A percentile compares a stretch with the other conserved stretches of the same genome.
Evolutionary conservation across 768 basidiomycete species (phyloP).

Genomic region (Cystofilobasidium bisporidii): DNA sequence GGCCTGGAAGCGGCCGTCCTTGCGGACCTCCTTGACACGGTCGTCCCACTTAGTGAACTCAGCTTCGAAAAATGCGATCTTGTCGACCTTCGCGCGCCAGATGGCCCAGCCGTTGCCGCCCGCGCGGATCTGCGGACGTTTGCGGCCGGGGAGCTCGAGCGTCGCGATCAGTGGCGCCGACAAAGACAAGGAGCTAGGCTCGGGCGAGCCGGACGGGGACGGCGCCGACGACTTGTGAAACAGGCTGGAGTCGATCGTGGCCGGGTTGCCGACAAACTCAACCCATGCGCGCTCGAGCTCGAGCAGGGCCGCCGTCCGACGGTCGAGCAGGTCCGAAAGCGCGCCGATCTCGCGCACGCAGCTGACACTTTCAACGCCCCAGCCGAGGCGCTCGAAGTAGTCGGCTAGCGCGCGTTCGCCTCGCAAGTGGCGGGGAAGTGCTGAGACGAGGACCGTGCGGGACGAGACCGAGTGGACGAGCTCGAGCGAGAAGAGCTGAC

Average conservation of each 20-base stretch:
- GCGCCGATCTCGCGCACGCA: constrained; percentile 73
- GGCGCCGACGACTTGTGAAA: constrained; percentile 1
- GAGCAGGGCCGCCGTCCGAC: constrained; percentile 67
- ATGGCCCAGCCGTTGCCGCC: constrained; percentile 17
- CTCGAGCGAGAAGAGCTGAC: constrained; percentile 89
- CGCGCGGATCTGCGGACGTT: constrained; percentile 14
- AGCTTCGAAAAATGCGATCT: constrained; percentile 74
- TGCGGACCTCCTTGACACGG: constrained; percentile 62
- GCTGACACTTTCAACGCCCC: constrained; percentile 79
- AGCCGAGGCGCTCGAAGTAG: constrained; percentile 27
- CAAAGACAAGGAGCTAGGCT: not conserved
- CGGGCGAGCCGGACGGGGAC: not conserved
- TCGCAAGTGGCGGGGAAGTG: constrained; percentile 17
- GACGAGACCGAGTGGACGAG: constrained; percentile 90
- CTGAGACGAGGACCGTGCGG: constrained; percentile 37
- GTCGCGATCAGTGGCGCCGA: not conserved
- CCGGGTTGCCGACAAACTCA: constrained; percentile 87
- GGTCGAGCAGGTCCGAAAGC: constrained; percentile 62
- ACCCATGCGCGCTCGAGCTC: constrained; percentile 78
- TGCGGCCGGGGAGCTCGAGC: constrained; percentile 21
- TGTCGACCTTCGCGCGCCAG: constrained; percentile 58
- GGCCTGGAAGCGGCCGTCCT: constrained; percentile 61
- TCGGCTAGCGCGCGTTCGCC: constrained; percentile 27
- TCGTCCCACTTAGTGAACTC: constrained; percentile 75
- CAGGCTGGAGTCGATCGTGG: constrained; percentile 62